A percentile compares a stretch with the other conserved stretches of the same genome.
phyloP scores from a whole-genome alignment of 208 protist genomes.

The Pavlovales sp. region DNA sequence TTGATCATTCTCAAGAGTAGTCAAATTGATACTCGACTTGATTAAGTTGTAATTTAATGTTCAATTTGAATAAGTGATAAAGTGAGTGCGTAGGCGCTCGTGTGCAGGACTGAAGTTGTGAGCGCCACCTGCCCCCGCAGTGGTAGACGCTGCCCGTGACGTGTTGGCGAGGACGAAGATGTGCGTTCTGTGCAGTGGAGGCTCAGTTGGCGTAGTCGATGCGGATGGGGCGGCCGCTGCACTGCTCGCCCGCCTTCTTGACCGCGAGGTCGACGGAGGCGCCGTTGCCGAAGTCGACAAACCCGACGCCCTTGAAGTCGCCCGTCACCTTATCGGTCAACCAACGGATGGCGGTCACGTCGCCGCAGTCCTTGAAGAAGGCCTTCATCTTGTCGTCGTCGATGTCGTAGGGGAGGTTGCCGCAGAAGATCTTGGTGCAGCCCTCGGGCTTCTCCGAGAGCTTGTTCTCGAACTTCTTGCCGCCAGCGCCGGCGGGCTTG shows the following conservation, averaged over 20 bases:
- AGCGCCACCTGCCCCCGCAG: too few relatives aligned
- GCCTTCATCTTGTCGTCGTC: background rate
- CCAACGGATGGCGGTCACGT: background rate
- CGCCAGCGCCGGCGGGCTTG: background rate
- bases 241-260: background rate
- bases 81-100: too few relatives aligned
- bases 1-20: too few relatives aligned
- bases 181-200: too few relatives aligned
- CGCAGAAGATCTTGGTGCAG: conserved; percentile 26
- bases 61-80: too few relatives aligned
- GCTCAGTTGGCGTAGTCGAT: conserved; percentile 28
- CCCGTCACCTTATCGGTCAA: conserved; percentile 17
- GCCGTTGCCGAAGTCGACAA: background rate
- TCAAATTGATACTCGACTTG: too few relatives aligned
- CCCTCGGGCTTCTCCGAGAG: conserved; percentile 29
- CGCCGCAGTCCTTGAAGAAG: background rate
- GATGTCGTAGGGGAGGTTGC: conserved; percentile 5
- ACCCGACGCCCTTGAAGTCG: conserved; percentile 36
- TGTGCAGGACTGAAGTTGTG: too few relatives aligned
- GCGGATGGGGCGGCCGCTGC: conserved; percentile 3
- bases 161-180: too few relatives aligned
- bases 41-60: too few relatives aligned
- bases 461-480: background rate
- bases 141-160: too few relatives aligned
- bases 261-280: conserved; percentile 6